Evolutionary conservation across 441 rosid species (phyloP).

Genomic region (Metrosideros polymorpha): DNA sequence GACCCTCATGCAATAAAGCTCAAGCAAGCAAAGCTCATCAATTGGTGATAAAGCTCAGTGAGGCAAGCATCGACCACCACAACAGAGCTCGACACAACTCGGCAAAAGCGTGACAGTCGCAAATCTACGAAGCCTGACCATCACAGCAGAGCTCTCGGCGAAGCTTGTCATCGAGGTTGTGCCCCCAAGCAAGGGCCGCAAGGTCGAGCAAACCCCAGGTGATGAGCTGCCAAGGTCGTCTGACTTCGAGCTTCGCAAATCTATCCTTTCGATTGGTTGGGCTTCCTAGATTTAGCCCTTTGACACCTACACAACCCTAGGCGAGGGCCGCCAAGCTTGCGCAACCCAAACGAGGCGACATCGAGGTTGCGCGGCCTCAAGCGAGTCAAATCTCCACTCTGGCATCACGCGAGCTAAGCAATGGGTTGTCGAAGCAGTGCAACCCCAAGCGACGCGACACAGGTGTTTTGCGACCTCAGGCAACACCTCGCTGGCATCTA

Average conservation of each 20-base stretch:
- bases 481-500: too few relatives aligned
- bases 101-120: too few relatives aligned
- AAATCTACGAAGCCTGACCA: background rate
- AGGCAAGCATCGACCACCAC: background rate
- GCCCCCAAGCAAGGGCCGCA: too few relatives aligned
- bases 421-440: too few relatives aligned
- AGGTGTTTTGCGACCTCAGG: too few relatives aligned
- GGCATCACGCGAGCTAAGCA: too few relatives aligned
- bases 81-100: background rate
- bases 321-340: background rate
- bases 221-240: accelerated
- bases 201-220: background rate
- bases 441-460: too few relatives aligned
- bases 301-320: accelerated
- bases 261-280: too few relatives aligned
- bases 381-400: too few relatives aligned
- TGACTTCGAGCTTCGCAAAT: background rate
- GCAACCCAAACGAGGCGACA: background rate
- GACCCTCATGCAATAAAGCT: background rate
- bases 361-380: background rate
- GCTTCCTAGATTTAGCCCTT: background rate
- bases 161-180: too few relatives aligned
- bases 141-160: too few relatives aligned
- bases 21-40: background rate
- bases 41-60: background rate